A percentile compares a stretch with the other conserved stretches of the same genome.
phyloP scores from a whole-genome alignment of 345 rosid species.

The Citrus sp. region DNA sequence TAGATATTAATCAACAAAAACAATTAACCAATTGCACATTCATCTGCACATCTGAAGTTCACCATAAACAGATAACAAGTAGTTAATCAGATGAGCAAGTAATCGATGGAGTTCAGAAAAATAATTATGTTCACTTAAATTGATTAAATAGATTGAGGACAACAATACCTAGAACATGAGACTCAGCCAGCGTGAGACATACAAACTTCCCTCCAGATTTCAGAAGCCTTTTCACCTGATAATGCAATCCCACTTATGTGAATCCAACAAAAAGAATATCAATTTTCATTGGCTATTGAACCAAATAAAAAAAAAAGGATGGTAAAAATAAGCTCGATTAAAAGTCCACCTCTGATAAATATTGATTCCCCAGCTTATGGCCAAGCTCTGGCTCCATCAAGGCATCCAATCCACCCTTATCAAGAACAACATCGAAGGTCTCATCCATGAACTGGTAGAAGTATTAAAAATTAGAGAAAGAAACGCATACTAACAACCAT shows the following conservation, averaged over 20 bases:
- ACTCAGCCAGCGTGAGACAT: conserved; percentile 83
- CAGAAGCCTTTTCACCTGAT: conserved; percentile 76
- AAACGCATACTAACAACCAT: neutral
- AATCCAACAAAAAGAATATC: conserved; percentile 5
- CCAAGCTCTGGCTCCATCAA: conserved; percentile 94
- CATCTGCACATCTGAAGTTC: neutral
- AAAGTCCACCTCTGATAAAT: conserved; percentile 70
- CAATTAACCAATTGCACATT: neutral
- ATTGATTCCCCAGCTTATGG: conserved; percentile 60
- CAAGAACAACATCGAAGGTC: conserved; percentile 63
- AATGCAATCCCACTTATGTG: conserved; percentile 1
- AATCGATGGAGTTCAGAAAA: neutral
- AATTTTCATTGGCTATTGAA: conserved; percentile 1
- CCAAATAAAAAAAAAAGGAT: neutral
- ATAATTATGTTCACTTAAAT: neutral
- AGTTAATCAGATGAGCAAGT: neutral
- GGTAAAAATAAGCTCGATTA: neutral
- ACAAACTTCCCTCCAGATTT: conserved; percentile 72
- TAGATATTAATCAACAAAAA: conserved; percentile 4
- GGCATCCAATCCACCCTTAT: conserved; percentile 98
- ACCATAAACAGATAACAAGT: neutral
- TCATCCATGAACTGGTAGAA: conserved; percentile 53
- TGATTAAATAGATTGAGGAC: neutral
- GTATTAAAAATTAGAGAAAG: neutral
- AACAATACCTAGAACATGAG: conserved; percentile 81